Base-by-base conservation (phyloP, 192 early-diverging fungal genomes). In the Jimgerdemannia lactiflua region DNA sequence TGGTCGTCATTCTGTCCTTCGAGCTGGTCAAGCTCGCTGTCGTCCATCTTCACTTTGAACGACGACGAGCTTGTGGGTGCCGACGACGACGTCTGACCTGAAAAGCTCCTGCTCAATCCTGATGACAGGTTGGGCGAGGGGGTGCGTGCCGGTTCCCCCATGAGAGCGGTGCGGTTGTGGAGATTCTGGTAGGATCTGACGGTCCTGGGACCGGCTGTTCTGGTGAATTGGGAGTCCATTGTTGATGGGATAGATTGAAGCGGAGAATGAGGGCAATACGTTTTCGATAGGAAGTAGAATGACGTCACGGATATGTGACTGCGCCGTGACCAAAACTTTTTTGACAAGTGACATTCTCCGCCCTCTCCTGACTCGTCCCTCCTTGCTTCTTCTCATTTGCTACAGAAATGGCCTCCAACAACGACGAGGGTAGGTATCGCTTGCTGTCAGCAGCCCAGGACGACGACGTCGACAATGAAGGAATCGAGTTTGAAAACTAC, bases 401-500 rank as follows among this genome's bases (percentile, higher is more conserved):
- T 10, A 14, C 49, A 59, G 14, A 6, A 59, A 59, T 59, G 49
- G 49, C 8, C 6, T 59, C 49, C 6, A 59, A 14, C 49, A 59
- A 14, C 6, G 49, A 59, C 49, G 49, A 59, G 8, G 14, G 49
- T 14, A 59, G 49, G 49, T 59, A 59, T 59, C 49, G 49, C 49
- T 59, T 59, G 6, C 49, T 59, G 49, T 14, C 49, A 10, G 14
- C 8, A 6, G 8, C 49, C 49, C 49, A 59, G 67, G 67, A 68
- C 67, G 67, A 68, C 18, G 73, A 74, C 49, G 63, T 44, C 40
- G 76, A 77, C 44, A 71, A 77, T 65, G 81, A 83, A 43, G 76
- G 74, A 39, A 79, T 83, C 40, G 81, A 83, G 64, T 83, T 83
- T 70, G 75, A 75, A 39, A 79, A 75, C n/a, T 83, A 83, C 67